Evolutionary conservation across 441 rosid genomes (phyloP).

Genomic region (Flueggea neowawraea): DNA sequence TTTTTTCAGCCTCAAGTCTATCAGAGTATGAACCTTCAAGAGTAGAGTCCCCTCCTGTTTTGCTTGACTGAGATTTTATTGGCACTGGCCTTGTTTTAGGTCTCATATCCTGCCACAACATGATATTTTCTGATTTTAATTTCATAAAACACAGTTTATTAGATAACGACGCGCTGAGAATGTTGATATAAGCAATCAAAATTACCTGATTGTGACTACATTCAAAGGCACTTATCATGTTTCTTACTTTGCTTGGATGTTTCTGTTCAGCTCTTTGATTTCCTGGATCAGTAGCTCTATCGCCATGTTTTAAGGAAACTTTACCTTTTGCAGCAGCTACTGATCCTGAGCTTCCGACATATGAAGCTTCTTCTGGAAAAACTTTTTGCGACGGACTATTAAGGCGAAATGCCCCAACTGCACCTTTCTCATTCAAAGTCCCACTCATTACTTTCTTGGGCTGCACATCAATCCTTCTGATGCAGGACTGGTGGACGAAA

Average conservation of each 20-base stretch:
- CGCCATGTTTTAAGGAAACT: constrained; percentile 15
- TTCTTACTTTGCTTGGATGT: constrained; percentile 58
- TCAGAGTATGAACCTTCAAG: constrained; percentile 13
- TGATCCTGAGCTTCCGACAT: constrained; percentile 12
- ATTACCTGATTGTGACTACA: constrained; percentile 61
- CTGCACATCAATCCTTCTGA: constrained; percentile 8
- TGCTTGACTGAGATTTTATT: constrained; percentile 23
- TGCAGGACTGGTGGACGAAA: constrained; percentile 15
- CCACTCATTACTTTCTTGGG: constrained; percentile 11
- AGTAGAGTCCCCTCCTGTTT: constrained; percentile 23
- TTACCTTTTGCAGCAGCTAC: neutral
- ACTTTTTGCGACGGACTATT: constrained; percentile 18
- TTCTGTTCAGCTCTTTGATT: constrained; percentile 29
- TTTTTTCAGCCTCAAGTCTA: constrained; percentile 13
- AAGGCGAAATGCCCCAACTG: constrained; percentile 10
- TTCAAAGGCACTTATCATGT: constrained; percentile 78
- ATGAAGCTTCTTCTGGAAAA: constrained; percentile 15
- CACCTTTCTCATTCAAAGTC: constrained; percentile 15
- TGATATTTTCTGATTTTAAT: constrained; percentile 12
- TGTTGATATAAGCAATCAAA: neutral
- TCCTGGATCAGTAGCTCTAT: constrained; percentile 20
- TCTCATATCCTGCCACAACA: constrained; percentile 38
- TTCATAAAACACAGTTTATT: neutral
- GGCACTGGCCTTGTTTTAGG: constrained; percentile 31
- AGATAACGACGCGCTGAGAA: neutral